Base-by-base conservation (phyloP, 768 basidiomycete species). In the Amanita pallidorosea region DNA sequence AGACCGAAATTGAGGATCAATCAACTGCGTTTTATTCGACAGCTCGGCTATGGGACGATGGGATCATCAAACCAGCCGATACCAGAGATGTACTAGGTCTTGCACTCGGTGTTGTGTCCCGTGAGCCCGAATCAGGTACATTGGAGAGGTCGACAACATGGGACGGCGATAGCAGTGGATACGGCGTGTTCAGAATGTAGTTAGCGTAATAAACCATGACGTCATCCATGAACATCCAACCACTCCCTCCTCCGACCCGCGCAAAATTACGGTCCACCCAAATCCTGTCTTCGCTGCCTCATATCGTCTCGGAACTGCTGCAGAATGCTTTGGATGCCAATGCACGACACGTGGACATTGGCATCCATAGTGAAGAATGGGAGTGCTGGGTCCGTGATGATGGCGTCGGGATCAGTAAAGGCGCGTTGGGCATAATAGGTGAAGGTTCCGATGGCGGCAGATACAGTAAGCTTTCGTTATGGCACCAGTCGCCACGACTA, bases 1-100 rank as follows among this genome's bases (percentile, higher is more conserved):
- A 85, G 66, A 70, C 75, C 13, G 85, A 89, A 60, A 96, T 97
- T 46, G 94, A 97, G 65, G 69, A 75, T 22, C 91, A 97, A 63
- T 92, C 91, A 12, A 85, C 83, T 1, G 88, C 92, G 4, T 61
- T 86, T 15, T 97, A 92, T 60, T 90, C 90, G 2, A 88, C 87
- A 1, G 93, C 93, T 9, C 80, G 90, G n/a, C 67, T 97, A 50
- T 96, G 90, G 92, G 92, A 93, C 59, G 89, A 93, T 57, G 89
- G 89, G 2, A 86, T 96, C 51, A 91, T 97, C 65, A 79, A 76
- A 56, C 93, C 94, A 4, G 79, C 79, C 7, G 92, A 96, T 59
- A 96, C 93, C 0, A 73, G 93, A 51, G 85, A 92, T 64, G 83
- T 88, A 1, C 75, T 96, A 40, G 94, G 92, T 5, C 73, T 97